These are phyloP conservation scores for Salix udensis DNA, from an alignment of 345 rosid genomes.

Conservation along the genomic window DNA sequence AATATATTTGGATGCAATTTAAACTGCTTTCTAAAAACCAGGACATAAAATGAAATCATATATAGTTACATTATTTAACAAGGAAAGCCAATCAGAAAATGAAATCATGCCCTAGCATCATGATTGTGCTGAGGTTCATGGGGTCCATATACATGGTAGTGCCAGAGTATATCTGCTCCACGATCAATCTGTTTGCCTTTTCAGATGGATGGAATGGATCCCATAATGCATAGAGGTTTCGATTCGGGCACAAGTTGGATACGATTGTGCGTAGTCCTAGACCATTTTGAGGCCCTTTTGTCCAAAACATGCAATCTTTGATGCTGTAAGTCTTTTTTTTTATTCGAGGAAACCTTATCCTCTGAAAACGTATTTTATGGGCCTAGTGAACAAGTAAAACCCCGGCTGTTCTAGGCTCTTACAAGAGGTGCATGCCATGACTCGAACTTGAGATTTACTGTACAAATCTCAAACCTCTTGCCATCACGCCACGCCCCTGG, in stretches of 20 bases:
- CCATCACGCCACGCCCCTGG: no score
- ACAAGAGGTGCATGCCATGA: rapidly evolving
- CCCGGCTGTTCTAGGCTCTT: rapidly evolving
- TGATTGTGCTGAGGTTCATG: constrained; percentile 82
- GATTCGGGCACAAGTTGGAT: constrained; percentile 60
- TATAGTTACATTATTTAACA: neutral
- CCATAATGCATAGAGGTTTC: constrained; percentile 64
- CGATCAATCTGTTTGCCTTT: constrained; percentile 63
- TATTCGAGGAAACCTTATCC: no score
- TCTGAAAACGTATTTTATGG: no score
- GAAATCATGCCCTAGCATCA: constrained; percentile 20
- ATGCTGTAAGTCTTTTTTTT: constrained; percentile 20
- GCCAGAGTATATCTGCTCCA: constrained; percentile 31
- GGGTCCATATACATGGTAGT: constrained; percentile 57
- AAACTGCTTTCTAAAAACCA: no score
- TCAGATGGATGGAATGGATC: constrained; percentile 74
- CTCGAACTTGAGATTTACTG: no score
- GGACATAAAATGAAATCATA: neutral
- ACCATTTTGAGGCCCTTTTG: constrained; percentile 71
- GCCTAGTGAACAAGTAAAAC: no score
- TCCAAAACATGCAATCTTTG: constrained; percentile 76
- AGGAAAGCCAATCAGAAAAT: neutral
- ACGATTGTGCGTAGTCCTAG: constrained; percentile 60
- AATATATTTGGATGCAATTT: no score
- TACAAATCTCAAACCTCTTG: no score